Conservation (phyloP, 2,329 filamentous ascomycete genomes). For the Sporothrix humicola region DNA sequence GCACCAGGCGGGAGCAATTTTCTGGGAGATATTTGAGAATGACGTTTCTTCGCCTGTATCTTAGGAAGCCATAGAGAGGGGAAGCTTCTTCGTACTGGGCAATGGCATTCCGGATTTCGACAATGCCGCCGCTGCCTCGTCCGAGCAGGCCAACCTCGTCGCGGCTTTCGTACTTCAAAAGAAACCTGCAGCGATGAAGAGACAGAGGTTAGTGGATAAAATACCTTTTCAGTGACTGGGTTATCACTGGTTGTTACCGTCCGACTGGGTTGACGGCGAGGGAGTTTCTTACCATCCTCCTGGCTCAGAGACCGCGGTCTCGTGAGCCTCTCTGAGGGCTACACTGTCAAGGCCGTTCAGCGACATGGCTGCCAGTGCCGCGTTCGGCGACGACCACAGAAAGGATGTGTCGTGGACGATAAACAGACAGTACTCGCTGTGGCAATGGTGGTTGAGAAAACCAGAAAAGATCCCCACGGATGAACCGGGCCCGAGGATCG, state of each 20-base stretch:
- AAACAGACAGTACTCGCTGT: neutral
- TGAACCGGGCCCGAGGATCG: neutral
- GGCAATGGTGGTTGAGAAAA: neutral
- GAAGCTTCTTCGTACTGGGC: slow-evolving; percentile 80
- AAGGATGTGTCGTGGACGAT: neutral
- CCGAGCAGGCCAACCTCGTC: slow-evolving; percentile 83
- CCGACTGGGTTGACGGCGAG: neutral
- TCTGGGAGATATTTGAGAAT: slow-evolving; percentile 92
- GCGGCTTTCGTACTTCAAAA: slow-evolving; percentile 87
- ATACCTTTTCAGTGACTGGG: neutral
- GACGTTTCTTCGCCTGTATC: slow-evolving; percentile 87
- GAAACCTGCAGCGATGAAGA: slow-evolving; percentile 68
- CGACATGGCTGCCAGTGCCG: slow-evolving; percentile 68
- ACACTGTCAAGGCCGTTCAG: slow-evolving; percentile 89
- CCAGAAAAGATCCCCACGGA: neutral
- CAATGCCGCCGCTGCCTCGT: slow-evolving; percentile 79
- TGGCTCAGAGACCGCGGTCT: slow-evolving; percentile 76
- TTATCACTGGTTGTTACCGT: neutral
- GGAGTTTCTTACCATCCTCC: slow-evolving; percentile 81
- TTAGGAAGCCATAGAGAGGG: slow-evolving; percentile 88
- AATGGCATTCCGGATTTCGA: slow-evolving; percentile 80
- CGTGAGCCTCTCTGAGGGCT: slow-evolving; percentile 82
- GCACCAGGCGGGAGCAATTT: slow-evolving; percentile 84
- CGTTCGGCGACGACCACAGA: neutral
- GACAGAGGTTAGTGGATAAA: neutral